phyloP scores from a whole-genome alignment of 139 green algal genomes.

The Chlamydomonas asymmetrica region DNA sequence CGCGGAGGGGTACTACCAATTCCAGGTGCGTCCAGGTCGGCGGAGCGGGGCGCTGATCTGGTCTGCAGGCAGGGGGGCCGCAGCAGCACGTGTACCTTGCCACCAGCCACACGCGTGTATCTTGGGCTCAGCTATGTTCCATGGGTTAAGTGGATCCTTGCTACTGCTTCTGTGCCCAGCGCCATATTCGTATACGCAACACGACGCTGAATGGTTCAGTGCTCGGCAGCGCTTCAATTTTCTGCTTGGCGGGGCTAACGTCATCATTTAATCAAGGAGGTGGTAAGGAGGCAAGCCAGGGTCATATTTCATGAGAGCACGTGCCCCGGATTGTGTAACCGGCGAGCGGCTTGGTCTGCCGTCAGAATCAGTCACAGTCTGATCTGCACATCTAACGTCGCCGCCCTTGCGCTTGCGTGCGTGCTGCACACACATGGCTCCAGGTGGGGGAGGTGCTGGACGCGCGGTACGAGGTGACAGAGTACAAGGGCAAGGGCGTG shows the following conservation, averaged over 20 bases:
- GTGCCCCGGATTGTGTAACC: too few species aligned
- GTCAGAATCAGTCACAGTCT: too few species aligned
- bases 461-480: constrained; percentile 77
- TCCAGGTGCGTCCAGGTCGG: constrained; percentile 77
- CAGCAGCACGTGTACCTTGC: not conserved
- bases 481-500: constrained; percentile 84
- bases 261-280: too few species aligned
- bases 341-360: too few species aligned
- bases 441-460: constrained; percentile 90
- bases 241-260: too few species aligned
- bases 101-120: too few species aligned
- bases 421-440: not conserved
- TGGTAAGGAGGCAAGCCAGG: too few species aligned
- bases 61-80: not conserved
- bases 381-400: too few species aligned
- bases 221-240: too few species aligned
- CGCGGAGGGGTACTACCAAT: constrained; percentile 96
- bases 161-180: not conserved
- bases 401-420: not conserved
- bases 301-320: too few species aligned
- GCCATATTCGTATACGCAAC: not conserved
- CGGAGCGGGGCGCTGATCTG: not conserved
- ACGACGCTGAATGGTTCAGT: not conserved
- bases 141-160: not conserved
- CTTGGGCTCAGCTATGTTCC: not conserved